Evolutionary conservation across 306 rosid genomes (phyloP).

Genomic region (Ormosia semicastrata): DNA sequence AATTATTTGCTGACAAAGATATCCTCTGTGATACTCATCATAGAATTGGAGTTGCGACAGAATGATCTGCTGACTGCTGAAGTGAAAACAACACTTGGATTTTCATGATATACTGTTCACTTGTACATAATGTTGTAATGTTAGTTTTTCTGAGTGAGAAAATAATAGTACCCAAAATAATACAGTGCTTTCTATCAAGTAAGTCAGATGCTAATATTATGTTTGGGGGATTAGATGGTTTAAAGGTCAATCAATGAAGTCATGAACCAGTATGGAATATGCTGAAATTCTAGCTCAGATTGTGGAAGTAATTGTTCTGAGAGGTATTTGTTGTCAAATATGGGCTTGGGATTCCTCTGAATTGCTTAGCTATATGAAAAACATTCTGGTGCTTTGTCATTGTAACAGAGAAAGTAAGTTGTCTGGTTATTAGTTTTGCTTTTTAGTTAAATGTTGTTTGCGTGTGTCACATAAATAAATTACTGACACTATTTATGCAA

Average conservation of each 20-base stretch:
- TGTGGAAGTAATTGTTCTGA: slow-evolving; percentile 40
- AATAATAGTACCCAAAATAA: slow-evolving; percentile 2
- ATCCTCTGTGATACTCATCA: slow-evolving; percentile 12
- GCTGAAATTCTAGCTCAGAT: slow-evolving; percentile 42
- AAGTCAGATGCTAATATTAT: slow-evolving; percentile 30
- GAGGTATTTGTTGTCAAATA: slow-evolving; percentile 44
- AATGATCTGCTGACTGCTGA: slow-evolving; percentile 28
- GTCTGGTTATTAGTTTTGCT: slow-evolving; percentile 21
- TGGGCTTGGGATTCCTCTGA: slow-evolving; percentile 44
- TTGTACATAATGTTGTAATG: slow-evolving; percentile 18
- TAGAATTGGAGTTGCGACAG: slow-evolving; percentile 30
- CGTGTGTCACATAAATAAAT: neutral
- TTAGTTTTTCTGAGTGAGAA: slow-evolving; percentile 27
- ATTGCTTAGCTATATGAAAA: slow-evolving; percentile 52
- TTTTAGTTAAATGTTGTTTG: slow-evolving; percentile 7
- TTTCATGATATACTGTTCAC: slow-evolving; percentile 9
- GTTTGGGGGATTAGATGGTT: slow-evolving; percentile 25
- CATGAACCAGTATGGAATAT: slow-evolving; percentile 27
- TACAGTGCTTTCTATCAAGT: slow-evolving; percentile 26
- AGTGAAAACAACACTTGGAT: slow-evolving; percentile 21
- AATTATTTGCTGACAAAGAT: slow-evolving; percentile 9
- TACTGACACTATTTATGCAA: slow-evolving; percentile 13
- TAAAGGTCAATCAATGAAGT: slow-evolving; percentile 30
- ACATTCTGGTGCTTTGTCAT: slow-evolving; percentile 45
- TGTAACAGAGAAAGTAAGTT: slow-evolving; percentile 58